These are phyloP conservation scores for Sequoiadendron giganteum DNA, from an alignment of 75 land plant species.

Conservation along the genomic window DNA sequence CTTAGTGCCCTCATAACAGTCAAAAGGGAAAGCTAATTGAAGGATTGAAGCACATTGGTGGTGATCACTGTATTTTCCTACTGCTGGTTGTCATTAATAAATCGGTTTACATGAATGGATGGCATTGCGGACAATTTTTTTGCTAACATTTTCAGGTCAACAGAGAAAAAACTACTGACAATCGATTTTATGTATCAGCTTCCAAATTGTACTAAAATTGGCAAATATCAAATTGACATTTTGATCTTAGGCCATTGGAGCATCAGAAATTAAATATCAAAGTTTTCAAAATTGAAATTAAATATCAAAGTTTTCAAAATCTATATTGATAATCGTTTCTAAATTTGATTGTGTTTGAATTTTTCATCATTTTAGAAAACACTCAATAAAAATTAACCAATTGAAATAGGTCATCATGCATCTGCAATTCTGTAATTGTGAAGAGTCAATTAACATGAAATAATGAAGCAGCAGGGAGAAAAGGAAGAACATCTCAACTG, in stretches of 20 bases:
- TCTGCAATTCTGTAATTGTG: neutral
- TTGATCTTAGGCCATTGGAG: neutral
- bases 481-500: conserved; percentile 27
- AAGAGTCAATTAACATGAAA: neutral
- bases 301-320: too few species aligned
- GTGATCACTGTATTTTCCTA: neutral
- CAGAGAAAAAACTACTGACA: neutral
- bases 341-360: too few species aligned
- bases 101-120: too few species aligned
- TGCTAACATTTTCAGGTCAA: neutral
- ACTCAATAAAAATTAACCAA: too few species aligned
- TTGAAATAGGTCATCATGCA: neutral
- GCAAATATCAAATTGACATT: neutral
- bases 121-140: too few species aligned
- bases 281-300: too few species aligned
- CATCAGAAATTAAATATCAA: neutral
- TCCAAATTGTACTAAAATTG: neutral
- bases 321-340: too few species aligned
- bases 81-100: neutral
- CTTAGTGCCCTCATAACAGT: too few species aligned
- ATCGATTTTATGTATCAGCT: neutral
- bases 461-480: neutral
- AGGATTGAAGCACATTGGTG: too few species aligned
- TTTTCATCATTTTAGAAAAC: too few species aligned
- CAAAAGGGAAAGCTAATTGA: too few species aligned